phyloP scores from a whole-genome alignment of 1,139 yeast species.

The Yamadazyma songkhlaensis region DNA sequence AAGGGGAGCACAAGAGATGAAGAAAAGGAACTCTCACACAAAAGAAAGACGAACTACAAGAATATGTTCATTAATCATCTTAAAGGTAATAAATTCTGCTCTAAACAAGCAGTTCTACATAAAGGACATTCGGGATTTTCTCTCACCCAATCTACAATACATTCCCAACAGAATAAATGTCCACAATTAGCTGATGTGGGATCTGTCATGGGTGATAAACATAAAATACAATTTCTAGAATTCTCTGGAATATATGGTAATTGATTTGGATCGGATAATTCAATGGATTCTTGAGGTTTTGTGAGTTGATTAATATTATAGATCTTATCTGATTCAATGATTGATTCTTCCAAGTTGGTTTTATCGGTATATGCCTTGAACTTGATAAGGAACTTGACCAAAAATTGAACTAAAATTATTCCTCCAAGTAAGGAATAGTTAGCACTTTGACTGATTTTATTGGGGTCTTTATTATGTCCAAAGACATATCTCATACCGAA shows the following conservation, averaged over 20 bases:
- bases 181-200: slow-evolving; percentile 93
- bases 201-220: slow-evolving; percentile 73
- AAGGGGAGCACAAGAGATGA: background rate
- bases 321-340: slow-evolving; percentile 5
- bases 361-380: slow-evolving; percentile 28
- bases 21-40: too few relatives aligned
- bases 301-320: slow-evolving; percentile 20
- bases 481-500: slow-evolving; percentile 78
- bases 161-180: slow-evolving; percentile 89
- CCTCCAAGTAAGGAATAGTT: slow-evolving; percentile 80
- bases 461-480: slow-evolving; percentile 56
- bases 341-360: slow-evolving; percentile 12
- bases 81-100: slow-evolving; percentile 72
- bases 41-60: too few relatives aligned
- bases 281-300: slow-evolving; percentile 24
- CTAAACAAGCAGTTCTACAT: slow-evolving; percentile 73
- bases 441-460: slow-evolving; percentile 42
- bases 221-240: slow-evolving; percentile 78
- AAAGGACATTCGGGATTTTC: slow-evolving; percentile 91
- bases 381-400: slow-evolving; percentile 42
- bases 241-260: slow-evolving; percentile 70
- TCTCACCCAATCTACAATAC: slow-evolving; percentile 85
- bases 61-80: slow-evolving; percentile 26
- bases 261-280: slow-evolving; percentile 52
- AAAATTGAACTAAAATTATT: slow-evolving; percentile 59